Percentiles rank a stretch among this genome's conserved stretches.
phyloP scores from a whole-genome alignment of 1,139 yeast species.

The Meyerozyma athensensis region DNA sequence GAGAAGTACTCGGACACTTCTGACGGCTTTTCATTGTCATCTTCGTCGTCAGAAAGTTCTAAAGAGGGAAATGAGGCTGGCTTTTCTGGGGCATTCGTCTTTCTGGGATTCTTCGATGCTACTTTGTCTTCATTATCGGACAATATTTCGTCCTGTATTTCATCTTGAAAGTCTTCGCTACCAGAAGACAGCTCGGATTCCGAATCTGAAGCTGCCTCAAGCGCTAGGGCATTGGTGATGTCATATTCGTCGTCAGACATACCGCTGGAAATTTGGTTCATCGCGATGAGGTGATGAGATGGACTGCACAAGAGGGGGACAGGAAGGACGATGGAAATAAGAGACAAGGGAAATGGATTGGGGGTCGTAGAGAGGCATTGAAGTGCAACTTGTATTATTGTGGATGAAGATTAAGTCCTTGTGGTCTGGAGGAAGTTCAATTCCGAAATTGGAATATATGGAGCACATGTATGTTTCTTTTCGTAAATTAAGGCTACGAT shows the following conservation, averaged over 20 bases:
- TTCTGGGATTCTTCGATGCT: slow-evolving; percentile 19
- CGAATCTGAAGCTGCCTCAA: slow-evolving; percentile 31
- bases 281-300: slow-evolving; percentile 3
- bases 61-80: slow-evolving; percentile 51
- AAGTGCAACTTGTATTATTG: too few relatives aligned
- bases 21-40: slow-evolving; percentile 17
- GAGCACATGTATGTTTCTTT: too few relatives aligned
- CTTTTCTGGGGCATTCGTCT: slow-evolving; percentile 9
- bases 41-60: slow-evolving; percentile 65
- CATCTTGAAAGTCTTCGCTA: slow-evolving; percentile 26
- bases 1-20: slow-evolving; percentile 36
- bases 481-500: too few relatives aligned
- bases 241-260: slow-evolving; percentile 57
- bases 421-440: too few relatives aligned
- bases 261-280: neutral
- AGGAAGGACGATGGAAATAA: neutral
- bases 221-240: slow-evolving; percentile 61
- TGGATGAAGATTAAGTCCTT: too few relatives aligned
- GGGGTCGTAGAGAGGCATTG: too few relatives aligned
- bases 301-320: neutral
- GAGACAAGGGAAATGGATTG: neutral
- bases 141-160: slow-evolving; percentile 58
- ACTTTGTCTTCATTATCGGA: slow-evolving; percentile 44
- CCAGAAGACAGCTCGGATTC: slow-evolving; percentile 19
- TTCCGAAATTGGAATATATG: too few relatives aligned